These are phyloP conservation scores for Auriscalpium orientale DNA, from an alignment of 768 basidiomycete species.

Conservation along the genomic window DNA sequence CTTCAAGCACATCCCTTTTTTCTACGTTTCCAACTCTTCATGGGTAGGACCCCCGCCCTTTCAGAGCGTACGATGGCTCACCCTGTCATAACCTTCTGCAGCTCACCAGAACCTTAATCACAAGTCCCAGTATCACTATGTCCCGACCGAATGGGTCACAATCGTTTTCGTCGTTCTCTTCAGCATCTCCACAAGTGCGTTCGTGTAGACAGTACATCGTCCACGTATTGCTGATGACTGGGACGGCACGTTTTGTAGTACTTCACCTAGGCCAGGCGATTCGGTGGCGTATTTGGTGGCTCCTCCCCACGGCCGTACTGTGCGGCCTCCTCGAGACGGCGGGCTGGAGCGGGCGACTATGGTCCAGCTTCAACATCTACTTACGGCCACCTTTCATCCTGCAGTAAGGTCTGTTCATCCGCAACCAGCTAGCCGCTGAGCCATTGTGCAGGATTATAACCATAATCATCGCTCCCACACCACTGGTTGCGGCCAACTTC, in stretches of 20 bases:
- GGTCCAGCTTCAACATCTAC: slow-evolving; percentile 31
- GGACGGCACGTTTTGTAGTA: slow-evolving; percentile 26
- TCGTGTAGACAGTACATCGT: not conserved
- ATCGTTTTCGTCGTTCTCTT: not conserved
- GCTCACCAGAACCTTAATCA: not conserved
- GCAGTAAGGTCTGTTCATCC: slow-evolving; percentile 26
- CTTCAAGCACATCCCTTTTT: no score
- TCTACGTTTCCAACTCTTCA: no score
- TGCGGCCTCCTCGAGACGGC: slow-evolving; percentile 43
- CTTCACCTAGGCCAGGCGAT: slow-evolving; percentile 39
- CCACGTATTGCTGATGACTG: not conserved
- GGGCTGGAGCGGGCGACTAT: slow-evolving; percentile 50
- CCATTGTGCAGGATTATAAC: slow-evolving; percentile 21
- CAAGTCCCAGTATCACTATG: not conserved
- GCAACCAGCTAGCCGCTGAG: not conserved
- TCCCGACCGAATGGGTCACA: not conserved
- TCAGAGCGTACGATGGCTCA: no score
- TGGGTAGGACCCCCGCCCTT: no score
- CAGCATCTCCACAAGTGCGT: not conserved
- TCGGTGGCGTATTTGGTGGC: slow-evolving; percentile 42
- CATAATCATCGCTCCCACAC: slow-evolving; percentile 49
- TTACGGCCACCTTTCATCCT: slow-evolving; percentile 30
- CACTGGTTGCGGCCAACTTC: slow-evolving; percentile 49
- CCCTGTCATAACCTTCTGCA: not conserved
- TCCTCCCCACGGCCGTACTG: slow-evolving; percentile 46